phyloP scores from a whole-genome alignment of 164 flowering plant genomes.

The Umbellularia californica region DNA sequence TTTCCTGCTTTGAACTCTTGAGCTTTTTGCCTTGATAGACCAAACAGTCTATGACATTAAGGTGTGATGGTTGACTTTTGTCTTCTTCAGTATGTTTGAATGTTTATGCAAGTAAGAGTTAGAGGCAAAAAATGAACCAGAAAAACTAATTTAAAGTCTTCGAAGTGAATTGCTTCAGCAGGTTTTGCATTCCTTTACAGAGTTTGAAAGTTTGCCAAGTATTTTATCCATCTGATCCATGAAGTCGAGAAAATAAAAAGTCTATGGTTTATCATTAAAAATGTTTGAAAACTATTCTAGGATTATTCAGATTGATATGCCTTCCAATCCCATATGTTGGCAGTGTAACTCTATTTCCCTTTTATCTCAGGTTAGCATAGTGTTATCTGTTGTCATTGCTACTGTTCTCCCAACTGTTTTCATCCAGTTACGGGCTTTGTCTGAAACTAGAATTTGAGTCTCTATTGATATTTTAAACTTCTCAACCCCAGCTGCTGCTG shows the following conservation, averaged over 20 bases:
- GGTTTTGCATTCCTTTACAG: not conserved
- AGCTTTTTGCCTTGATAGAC: not conserved
- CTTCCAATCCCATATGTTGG: not conserved
- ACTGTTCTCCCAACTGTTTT: not conserved
- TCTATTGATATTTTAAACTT: not conserved
- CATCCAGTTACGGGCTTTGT: not conserved
- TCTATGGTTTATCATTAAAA: too few species aligned
- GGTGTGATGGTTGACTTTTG: not conserved
- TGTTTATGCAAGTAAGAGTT: not conserved
- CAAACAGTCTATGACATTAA: not conserved
- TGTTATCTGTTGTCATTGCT: not conserved
- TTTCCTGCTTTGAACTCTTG: constrained; percentile 2
- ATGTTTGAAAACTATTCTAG: too few species aligned
- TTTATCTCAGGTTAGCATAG: not conserved
- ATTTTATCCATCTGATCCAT: not conserved
- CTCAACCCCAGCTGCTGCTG: too few species aligned
- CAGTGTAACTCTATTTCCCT: not conserved
- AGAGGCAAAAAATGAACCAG: constrained; percentile 5
- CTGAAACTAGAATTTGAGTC: not conserved
- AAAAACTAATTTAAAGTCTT: not conserved
- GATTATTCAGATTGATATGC: not conserved
- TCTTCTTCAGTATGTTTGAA: constrained; percentile 4
- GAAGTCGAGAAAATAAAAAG: not conserved
- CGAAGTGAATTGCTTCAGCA: not conserved
- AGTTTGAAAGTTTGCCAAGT: not conserved